phyloP scores from a whole-genome alignment of 179 eudicot species.

The Corrigiola litoralis region DNA sequence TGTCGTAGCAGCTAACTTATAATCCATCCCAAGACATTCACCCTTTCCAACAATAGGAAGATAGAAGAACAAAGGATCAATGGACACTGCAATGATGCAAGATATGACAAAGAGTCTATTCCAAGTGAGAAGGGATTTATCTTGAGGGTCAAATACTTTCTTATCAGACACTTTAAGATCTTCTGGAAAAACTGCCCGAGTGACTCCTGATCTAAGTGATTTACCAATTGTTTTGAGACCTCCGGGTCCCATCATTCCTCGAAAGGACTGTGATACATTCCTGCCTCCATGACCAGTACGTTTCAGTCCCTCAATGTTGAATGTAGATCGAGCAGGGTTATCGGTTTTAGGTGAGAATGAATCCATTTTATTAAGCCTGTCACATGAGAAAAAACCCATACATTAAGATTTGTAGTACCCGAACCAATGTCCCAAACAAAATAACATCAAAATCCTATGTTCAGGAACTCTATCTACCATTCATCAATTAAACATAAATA shows the following conservation, averaged over 20 bases:
- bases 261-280: slow-evolving; percentile 22
- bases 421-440: background rate
- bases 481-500: too few relatives aligned
- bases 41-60: slow-evolving; percentile 33
- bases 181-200: slow-evolving; percentile 45
- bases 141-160: slow-evolving; percentile 49
- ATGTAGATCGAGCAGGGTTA: slow-evolving; percentile 17
- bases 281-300: slow-evolving; percentile 8
- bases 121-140: slow-evolving; percentile 42
- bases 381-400: background rate
- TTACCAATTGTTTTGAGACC: slow-evolving; percentile 35
- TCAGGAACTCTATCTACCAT: background rate
- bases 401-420: background rate
- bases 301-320: slow-evolving; percentile 36
- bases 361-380: slow-evolving; percentile 39
- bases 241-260: slow-evolving; percentile 31
- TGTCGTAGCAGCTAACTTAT: slow-evolving; percentile 25
- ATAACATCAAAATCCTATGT: background rate
- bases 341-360: slow-evolving; percentile 27
- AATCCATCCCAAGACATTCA: slow-evolving; percentile 40
- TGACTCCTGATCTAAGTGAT: slow-evolving; percentile 35
- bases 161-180: slow-evolving; percentile 43
- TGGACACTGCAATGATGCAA: slow-evolving; percentile 45
- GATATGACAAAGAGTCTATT: slow-evolving; percentile 44
- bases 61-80: slow-evolving; percentile 57